Conservation (phyloP, 2,329 filamentous ascomycete genomes). For the Phialocephala sp. region DNA sequence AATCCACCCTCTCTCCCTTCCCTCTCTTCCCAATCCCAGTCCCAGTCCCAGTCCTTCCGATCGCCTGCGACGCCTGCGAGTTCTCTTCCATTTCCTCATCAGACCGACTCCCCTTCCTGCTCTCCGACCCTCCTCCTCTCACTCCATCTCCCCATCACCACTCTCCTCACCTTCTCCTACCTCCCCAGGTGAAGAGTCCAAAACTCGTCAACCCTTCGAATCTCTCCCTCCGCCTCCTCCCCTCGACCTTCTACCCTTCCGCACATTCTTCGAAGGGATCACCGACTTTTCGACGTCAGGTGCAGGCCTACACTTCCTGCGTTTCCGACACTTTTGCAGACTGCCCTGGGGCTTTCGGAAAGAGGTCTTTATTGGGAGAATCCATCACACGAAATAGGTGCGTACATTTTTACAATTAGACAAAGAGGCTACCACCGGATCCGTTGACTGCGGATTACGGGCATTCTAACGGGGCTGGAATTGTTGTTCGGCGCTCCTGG, state of each 20-base stretch:
- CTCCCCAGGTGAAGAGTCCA: constrained; percentile 13
- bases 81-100: constrained; percentile 11
- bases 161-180: constrained; percentile 11
- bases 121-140: neutral
- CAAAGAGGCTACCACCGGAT: neutral
- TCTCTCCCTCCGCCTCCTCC: constrained; percentile 1
- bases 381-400: constrained; percentile 25
- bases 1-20: neutral
- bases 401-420: constrained; percentile 22
- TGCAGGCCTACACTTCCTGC: constrained; percentile 28
- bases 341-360: constrained; percentile 12
- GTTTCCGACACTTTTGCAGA: constrained; percentile 10
- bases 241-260: neutral
- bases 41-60: neutral
- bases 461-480: neutral
- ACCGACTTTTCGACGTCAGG: constrained; percentile 28
- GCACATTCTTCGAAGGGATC: constrained; percentile 21
- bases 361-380: constrained; percentile 6
- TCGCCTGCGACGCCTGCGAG: neutral
- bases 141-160: neutral
- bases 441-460: neutral
- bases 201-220: neutral
- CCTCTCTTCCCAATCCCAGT: too few relatives aligned
- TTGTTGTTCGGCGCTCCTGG: constrained; percentile 11
- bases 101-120: neutral